phyloP scores from a whole-genome alignment of 768 basidiomycete species.

The Sporobolomyces phaffii region DNA sequence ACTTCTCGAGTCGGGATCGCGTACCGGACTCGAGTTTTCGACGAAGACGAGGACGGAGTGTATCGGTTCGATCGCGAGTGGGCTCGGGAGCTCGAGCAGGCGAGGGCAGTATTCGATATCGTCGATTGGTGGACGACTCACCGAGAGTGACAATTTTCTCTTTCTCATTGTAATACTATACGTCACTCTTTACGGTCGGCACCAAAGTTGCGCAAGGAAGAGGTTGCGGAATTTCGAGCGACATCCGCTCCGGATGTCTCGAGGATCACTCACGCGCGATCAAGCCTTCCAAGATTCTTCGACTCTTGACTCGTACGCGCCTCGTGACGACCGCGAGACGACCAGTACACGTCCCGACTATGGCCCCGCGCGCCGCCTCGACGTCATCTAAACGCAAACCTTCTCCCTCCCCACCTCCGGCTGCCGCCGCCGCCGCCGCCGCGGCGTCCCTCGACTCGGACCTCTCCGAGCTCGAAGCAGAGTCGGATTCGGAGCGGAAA shows the following conservation, averaged over 20 bases:
- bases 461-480: background rate
- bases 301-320: too few species aligned
- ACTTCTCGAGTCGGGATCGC: constrained; percentile 10
- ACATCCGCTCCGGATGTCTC: too few species aligned
- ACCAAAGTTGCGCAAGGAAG: too few species aligned
- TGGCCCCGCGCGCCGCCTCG: too few species aligned
- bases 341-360: too few species aligned
- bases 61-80: constrained; percentile 11
- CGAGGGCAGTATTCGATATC: background rate
- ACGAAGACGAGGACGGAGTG: background rate
- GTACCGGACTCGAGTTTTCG: background rate
- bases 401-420: background rate
- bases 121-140: constrained; percentile 1
- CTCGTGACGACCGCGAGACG: too few species aligned
- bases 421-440: background rate
- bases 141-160: background rate
- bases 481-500: constrained; percentile 8
- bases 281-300: too few species aligned
- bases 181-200: too few species aligned
- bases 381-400: constrained; percentile 7
- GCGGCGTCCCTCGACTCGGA: too few species aligned
- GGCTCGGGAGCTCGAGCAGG: background rate
- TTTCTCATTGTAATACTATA: too few species aligned
- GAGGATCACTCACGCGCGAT: too few species aligned
- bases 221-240: too few species aligned